Evolutionary conservation across 2,329 filamentous ascomycete genomes (phyloP), one percentile per base, ranked within the genome.

Genomic region (Claviceps spartinae): DNA sequence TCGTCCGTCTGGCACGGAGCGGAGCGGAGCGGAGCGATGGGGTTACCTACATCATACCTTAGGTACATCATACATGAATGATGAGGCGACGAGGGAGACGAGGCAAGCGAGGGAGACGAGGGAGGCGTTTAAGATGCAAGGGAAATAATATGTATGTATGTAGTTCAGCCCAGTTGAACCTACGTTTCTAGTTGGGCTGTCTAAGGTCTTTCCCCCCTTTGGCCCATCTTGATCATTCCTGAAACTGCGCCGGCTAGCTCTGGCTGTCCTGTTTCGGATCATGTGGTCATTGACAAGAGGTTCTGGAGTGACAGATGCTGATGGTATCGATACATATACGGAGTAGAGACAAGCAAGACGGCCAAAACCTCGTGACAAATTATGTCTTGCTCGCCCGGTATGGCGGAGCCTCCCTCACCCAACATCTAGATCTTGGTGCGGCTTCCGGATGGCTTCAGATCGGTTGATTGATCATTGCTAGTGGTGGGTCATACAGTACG

Each of bases 181-280:
- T 34, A 11, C 9, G 9, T 34, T 34, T 34, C 8, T 11, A 11
- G 9, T 34, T 11, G 30, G 30, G 36, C 49, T 24, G 38, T 34
- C 16, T 5, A 5, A 26, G 16, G 24, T 47, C 45, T 8, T 22
- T 3, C 16, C 49, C 47, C 45, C 46, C 52, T 49, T 54, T 51
- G 47, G 46, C 41, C 50, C 52, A 48, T 53, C 43, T 54, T 40
- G 40, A 37, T 49, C 56, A 56, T 57, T 57, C 53, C 56, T 52
- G 48, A 55, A 52, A 51, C 55, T 11, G 30, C 30, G 30, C 30
- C 30, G 30, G 30, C 30, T 38, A 34, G 34, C 16, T 7, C 46
- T 20, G 34, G 46, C 18, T 48, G 34, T 37, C 41, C 42, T 36
- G 42, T 14, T 44, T 22, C 20, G 41, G 41, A 43, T 43, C 41